phyloP scores from a whole-genome alignment of 352 stramenopile genomes.

The Hyaloperonospora arabidopsidis region DNA sequence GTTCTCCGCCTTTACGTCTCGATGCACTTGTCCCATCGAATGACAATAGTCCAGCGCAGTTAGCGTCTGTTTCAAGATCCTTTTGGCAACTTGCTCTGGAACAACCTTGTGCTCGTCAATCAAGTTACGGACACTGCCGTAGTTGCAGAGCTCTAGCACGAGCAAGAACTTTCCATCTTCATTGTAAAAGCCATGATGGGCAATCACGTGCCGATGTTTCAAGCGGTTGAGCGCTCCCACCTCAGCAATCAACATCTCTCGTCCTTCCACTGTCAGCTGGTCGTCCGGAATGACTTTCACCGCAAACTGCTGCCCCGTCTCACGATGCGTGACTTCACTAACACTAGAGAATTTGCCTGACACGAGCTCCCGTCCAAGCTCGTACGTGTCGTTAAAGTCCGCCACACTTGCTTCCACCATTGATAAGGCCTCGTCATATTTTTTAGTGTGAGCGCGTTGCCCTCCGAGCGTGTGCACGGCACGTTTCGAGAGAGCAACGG shows the following conservation, averaged over 20 bases:
- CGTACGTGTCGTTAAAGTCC: conserved; percentile 56
- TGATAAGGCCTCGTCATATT: background rate
- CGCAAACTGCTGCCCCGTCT: conserved; percentile 37
- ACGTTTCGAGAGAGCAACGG: conserved; percentile 11
- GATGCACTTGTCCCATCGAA: conserved; percentile 85
- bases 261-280: conserved; percentile 36
- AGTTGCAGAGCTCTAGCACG: conserved; percentile 81
- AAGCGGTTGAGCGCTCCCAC: conserved; percentile 59
- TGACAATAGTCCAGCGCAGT: conserved; percentile 83
- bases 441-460: background rate
- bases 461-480: conserved; percentile 12
- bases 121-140: conserved; percentile 73
- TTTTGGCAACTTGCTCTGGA: conserved; percentile 54
- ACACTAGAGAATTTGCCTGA: conserved; percentile 57
- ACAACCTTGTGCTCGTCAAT: conserved; percentile 57
- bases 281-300: conserved; percentile 63
- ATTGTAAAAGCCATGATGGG: conserved; percentile 73
- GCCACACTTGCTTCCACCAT: conserved; percentile 1
- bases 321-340: conserved; percentile 36
- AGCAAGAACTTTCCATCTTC: conserved; percentile 73
- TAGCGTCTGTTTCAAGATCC: conserved; percentile 71
- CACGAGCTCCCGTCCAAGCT: conserved; percentile 47
- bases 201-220: conserved; percentile 78
- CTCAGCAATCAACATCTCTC: conserved; percentile 63
- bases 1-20: conserved; percentile 82